phyloP scores from a whole-genome alignment of 768 basidiomycete genomes.

The Rhizopogon vinicolor region DNA sequence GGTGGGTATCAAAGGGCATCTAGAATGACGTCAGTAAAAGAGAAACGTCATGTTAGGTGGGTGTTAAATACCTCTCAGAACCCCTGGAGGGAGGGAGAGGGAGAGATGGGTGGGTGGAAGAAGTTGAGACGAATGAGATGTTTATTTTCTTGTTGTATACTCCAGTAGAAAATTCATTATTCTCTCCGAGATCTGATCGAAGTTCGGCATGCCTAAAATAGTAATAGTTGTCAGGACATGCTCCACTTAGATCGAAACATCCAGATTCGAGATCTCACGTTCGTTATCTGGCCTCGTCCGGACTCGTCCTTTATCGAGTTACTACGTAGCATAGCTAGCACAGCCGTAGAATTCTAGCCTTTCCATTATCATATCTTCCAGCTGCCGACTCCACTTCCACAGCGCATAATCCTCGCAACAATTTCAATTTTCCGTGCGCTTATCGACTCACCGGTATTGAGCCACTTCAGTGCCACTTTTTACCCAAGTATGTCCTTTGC shows the following conservation, averaged over 20 bases:
- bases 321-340: background rate
- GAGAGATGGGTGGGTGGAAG: background rate
- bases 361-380: background rate
- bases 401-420: background rate
- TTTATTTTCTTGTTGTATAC: background rate
- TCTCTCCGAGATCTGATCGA: conserved; percentile 1
- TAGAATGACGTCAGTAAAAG: conserved; percentile 2
- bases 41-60: background rate
- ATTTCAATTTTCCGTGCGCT: background rate
- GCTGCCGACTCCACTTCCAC: background rate
- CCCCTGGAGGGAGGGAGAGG: background rate
- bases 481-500: background rate
- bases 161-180: background rate
- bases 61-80: background rate
- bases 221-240: background rate
- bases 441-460: background rate
- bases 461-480: background rate
- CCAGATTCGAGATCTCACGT: conserved; percentile 19
- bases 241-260: conserved; percentile 11
- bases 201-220: conserved; percentile 1
- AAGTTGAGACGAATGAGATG: background rate
- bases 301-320: background rate
- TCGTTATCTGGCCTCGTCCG: conserved; percentile 8
- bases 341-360: background rate
- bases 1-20: conserved; percentile 12